These are phyloP conservation scores for Leptographium radiaticola DNA, from an alignment of 2,329 filamentous ascomycete species.

Conservation along the genomic window DNA sequence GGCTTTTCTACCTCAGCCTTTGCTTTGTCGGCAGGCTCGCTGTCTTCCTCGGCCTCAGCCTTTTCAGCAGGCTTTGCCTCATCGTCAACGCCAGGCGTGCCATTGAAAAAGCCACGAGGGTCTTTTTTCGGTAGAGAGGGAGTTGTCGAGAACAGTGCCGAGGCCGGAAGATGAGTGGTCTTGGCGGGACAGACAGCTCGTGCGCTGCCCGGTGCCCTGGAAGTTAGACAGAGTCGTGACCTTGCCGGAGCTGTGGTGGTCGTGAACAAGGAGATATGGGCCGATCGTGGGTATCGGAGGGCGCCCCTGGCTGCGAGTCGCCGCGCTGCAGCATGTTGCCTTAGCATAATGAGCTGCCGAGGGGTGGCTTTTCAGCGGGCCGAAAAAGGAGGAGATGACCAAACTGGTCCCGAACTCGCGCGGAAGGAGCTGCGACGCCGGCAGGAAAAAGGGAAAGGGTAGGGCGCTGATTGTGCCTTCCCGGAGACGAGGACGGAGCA, in stretches of 20 bases:
- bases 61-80: constrained; percentile 10
- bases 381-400: background rate
- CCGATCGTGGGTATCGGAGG: background rate
- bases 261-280: constrained; percentile 4
- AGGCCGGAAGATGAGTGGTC: background rate
- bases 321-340: constrained; percentile 10
- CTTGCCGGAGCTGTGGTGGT: background rate
- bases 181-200: background rate
- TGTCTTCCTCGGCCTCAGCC: constrained; percentile 3
- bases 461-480: background rate
- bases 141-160: constrained; percentile 9
- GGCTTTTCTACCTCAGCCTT: constrained; percentile 3
- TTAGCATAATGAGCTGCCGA: constrained; percentile 9
- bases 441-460: background rate
- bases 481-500: background rate
- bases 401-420: background rate
- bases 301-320: constrained; percentile 7
- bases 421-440: background rate
- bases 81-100: constrained; percentile 5
- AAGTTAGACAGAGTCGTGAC: constrained; percentile 1
- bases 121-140: constrained; percentile 9
- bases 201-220: background rate
- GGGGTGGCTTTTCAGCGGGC: background rate
- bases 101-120: constrained; percentile 12
- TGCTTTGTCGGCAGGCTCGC: background rate